A percentile compares a stretch with the other conserved stretches of the same genome.
phyloP scores from a whole-genome alignment of 75 land plant genomes.

The Cupressus sempervirens region DNA sequence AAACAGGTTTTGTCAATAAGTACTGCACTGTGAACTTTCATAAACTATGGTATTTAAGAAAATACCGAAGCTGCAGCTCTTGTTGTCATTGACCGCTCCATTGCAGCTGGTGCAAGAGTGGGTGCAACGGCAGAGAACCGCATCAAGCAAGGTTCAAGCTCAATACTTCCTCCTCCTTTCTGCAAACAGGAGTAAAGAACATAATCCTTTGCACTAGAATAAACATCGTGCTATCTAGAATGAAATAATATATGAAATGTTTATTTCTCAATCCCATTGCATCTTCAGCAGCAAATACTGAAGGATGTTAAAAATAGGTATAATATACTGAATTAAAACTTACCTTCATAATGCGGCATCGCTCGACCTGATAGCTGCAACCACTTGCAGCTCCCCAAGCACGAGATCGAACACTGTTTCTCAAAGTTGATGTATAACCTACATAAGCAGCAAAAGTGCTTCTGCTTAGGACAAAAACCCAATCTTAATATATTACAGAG shows the following conservation, averaged over 20 bases:
- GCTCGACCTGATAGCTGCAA: conserved; percentile 84
- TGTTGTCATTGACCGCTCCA: conserved; percentile 96
- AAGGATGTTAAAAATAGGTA: not conserved
- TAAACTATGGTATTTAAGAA: not conserved
- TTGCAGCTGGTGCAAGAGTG: conserved; percentile 94
- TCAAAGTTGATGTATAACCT: conserved; percentile 84
- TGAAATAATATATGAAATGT: conserved; percentile 2
- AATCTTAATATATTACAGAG: not conserved
- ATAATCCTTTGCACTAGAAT: not conserved
- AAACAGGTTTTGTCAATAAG: conserved; percentile 1
- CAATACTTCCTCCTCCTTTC: conserved; percentile 84
- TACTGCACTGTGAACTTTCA: not conserved
- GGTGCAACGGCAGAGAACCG: conserved; percentile 84
- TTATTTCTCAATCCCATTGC: not conserved
- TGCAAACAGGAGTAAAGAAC: conserved; percentile 8
- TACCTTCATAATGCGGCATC: conserved; percentile 92
- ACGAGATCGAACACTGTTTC: conserved; percentile 95
- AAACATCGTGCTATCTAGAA: not conserved
- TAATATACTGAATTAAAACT: not conserved
- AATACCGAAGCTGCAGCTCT: conserved; percentile 96
- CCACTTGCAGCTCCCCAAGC: conserved; percentile 98
- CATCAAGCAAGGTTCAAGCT: conserved; percentile 84
- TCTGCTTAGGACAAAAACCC: not conserved
- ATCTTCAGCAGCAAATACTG: conserved; percentile 1
- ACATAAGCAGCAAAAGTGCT: conserved; percentile 10